Evolutionary conservation across 1,284 basidiomycete species (phyloP), one percentile per base, ranked within the genome.

Genomic region (Vanrija sp.): DNA sequence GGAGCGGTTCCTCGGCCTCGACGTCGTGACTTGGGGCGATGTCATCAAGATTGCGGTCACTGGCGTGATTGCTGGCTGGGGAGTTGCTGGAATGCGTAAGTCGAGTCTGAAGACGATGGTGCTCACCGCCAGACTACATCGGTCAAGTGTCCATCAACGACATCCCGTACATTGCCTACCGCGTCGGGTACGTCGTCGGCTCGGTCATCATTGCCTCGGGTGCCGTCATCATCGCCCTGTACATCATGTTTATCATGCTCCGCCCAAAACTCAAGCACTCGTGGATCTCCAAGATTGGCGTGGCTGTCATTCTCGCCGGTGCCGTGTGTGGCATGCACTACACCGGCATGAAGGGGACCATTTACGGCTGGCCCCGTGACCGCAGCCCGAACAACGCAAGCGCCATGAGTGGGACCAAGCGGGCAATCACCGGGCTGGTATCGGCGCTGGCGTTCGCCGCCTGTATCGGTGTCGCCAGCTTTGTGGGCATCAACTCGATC

Each of bases 181-280:
- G 60, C 12, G 65, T 71, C 15, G 66, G 61, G 20, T 73, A 70
- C 43, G 71, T 79, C 23, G 63, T 78, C 24, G 70, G 72, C 3
- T 76, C 75, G 4, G 71, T 78, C 47, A 54, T 78, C 47, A 77
- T 78, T 46, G 77, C 78, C 23, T 75, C 70, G 45, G 63, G 66
- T 14, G 76, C 77, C 12, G 76, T 78, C 19, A 64, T 73, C 48
- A 63, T 73, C 27, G 78, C 72, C 4, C 72, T 79, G 1, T 79
- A 76, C 61, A 75, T 78, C 64, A 75, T 79, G 68, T 79, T 79
- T 62, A 72, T 78, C 66, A 75, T 78, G 62, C 70, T 78, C 39
- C 71, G 77, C 20, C 78, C 77, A 2, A 77, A 78, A 58, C 70
- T 78, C 54, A 70, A 76, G 60, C 77, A 79, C 54, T 73, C 68